Percentiles rank a stretch among this genome's conserved stretches.
phyloP scores from a whole-genome alignment of 805 yeast species.

The Saturnispora sanitii region DNA sequence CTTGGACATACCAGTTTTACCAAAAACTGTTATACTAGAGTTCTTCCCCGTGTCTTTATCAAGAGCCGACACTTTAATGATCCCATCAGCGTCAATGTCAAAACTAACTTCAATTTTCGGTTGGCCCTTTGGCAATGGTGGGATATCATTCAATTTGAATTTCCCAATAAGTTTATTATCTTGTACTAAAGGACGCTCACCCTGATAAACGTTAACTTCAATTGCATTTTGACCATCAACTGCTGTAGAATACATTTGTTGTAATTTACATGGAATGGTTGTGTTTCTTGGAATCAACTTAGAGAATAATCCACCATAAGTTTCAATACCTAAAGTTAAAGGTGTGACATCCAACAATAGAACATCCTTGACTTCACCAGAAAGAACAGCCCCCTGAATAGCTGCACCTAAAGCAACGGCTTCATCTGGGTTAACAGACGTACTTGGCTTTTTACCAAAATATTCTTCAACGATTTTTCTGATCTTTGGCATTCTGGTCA shows the following conservation, averaged over 20 bases:
- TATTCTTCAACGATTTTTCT: constrained; percentile 63
- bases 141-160: constrained; percentile 85
- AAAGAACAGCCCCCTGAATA: constrained; percentile 91
- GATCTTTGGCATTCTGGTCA: constrained; percentile 90
- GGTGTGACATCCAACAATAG: constrained; percentile 84
- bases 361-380: constrained; percentile 92
- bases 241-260: constrained; percentile 90
- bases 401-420: constrained; percentile 97
- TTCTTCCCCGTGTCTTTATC: constrained; percentile 92
- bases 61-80: constrained; percentile 88
- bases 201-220: constrained; percentile 95
- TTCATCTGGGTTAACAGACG: constrained; percentile 91
- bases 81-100: constrained; percentile 95
- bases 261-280: constrained; percentile 87
- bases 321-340: constrained; percentile 86
- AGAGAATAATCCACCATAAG: constrained; percentile 94
- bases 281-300: constrained; percentile 82
- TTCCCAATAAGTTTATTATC: constrained; percentile 94
- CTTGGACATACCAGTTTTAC: constrained; percentile 87
- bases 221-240: constrained; percentile 92
- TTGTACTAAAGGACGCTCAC: constrained; percentile 91
- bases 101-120: constrained; percentile 88
- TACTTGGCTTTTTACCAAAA: constrained; percentile 78
- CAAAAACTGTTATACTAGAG: constrained; percentile 92
- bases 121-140: constrained; percentile 81